Conservation (phyloP, 306 rosid genomes). For the Malus sieversii region DNA sequence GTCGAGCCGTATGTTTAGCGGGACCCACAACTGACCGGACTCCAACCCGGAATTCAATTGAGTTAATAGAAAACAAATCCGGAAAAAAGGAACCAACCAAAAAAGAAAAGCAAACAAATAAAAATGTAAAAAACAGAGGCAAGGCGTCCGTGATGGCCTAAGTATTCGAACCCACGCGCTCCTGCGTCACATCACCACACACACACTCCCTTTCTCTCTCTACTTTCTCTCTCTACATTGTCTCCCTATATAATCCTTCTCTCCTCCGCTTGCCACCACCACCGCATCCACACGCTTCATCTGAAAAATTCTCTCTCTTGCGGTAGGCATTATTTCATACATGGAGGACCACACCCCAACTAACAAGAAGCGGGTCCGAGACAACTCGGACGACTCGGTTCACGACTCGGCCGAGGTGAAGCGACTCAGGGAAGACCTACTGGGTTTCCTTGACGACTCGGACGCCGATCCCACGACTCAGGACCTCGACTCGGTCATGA, state of each 20-base stretch:
- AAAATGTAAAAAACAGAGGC: conserved; percentile 17
- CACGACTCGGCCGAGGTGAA: conserved; percentile 53
- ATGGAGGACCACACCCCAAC: conserved; percentile 31
- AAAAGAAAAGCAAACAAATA: background rate
- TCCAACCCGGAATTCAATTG: conserved; percentile 36
- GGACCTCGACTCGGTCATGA: conserved; percentile 72
- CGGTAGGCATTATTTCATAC: background rate
- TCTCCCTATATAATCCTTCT: conserved; percentile 53
- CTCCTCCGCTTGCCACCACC: conserved; percentile 18
- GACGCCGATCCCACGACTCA: conserved; percentile 40
- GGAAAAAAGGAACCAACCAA: conserved; percentile 28
- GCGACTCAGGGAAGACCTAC: conserved; percentile 54
- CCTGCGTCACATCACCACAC: conserved; percentile 50
- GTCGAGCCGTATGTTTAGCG: conserved; percentile 25
- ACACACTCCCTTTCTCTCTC: conserved; percentile 21
- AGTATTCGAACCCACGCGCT: conserved; percentile 72
- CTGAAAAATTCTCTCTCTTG: background rate
- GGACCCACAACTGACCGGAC: conserved; percentile 53
- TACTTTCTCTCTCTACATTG: conserved; percentile 54
- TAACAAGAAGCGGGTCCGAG: conserved; percentile 46
- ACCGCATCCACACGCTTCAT: background rate
- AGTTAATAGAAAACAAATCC: conserved; percentile 21
- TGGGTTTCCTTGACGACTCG: conserved; percentile 56
- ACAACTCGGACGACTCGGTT: conserved; percentile 37
- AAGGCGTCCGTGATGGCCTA: conserved; percentile 54